These are phyloP conservation scores for Cordia subcordata DNA, from an alignment of 257 asterid species.

Conservation along the genomic window DNA sequence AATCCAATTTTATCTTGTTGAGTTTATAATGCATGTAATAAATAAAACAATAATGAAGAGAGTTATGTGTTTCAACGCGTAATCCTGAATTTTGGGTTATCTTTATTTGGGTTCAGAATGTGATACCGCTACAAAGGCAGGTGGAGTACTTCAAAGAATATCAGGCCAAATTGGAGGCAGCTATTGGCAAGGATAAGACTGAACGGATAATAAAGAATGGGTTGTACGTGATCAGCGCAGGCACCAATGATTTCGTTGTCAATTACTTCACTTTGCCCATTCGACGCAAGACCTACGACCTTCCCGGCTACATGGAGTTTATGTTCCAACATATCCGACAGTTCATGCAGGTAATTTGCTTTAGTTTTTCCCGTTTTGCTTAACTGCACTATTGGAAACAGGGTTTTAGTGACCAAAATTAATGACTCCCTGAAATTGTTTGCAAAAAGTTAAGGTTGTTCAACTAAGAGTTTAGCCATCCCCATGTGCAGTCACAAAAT, in stretches of 20 bases:
- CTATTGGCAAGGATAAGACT: constrained; percentile 44
- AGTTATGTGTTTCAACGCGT: too few relatives aligned
- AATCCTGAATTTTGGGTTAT: neutral
- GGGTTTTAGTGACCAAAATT: too few relatives aligned
- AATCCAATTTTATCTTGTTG: neutral
- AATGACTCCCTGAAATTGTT: too few relatives aligned
- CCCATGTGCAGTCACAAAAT: too few relatives aligned
- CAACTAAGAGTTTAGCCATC: too few relatives aligned
- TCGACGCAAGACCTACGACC: constrained; percentile 40
- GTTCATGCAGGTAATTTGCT: constrained; percentile 54
- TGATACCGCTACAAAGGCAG: constrained; percentile 47
- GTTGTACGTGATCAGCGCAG: constrained; percentile 58
- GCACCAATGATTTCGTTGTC: constrained; percentile 70
- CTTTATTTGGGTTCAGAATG: constrained; percentile 31
- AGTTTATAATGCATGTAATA: too few relatives aligned
- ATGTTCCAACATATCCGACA: constrained; percentile 23
- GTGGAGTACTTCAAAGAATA: constrained; percentile 49
- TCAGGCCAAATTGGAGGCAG: constrained; percentile 27
- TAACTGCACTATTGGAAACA: too few relatives aligned
- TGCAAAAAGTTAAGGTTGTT: too few relatives aligned
- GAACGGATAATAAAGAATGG: constrained; percentile 37
- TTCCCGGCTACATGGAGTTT: constrained; percentile 44
- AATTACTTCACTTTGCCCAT: constrained; percentile 57
- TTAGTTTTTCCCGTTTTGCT: too few relatives aligned
- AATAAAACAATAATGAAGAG: too few relatives aligned